Evolutionary conservation across 2,329 filamentous ascomycete genomes (phyloP).

Genomic region (Fusarium napiforme): DNA sequence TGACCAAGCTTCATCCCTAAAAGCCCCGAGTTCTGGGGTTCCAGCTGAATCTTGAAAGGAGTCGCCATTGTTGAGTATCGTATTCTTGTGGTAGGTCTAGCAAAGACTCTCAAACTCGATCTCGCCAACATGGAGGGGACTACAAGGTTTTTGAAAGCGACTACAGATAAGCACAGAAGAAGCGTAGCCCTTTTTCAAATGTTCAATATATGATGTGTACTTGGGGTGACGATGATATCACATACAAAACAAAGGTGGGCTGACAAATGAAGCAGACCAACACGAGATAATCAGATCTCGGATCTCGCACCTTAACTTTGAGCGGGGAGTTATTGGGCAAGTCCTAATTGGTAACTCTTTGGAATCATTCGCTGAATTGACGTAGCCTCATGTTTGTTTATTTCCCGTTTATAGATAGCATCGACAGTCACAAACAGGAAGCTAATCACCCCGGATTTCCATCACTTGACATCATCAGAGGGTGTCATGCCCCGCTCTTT

Average conservation of each 20-base stretch:
- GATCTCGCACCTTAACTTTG: constrained; percentile 3
- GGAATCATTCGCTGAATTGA: constrained; percentile 9
- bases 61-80: constrained; percentile 55
- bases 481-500: constrained; percentile 13
- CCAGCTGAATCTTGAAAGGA: constrained; percentile 60
- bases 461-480: constrained; percentile 32
- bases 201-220: neutral
- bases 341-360: neutral
- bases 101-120: constrained; percentile 21
- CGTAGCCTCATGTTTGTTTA: neutral
- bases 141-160: neutral
- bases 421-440: neutral
- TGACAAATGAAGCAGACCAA: constrained; percentile 21
- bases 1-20: constrained; percentile 60
- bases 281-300: neutral
- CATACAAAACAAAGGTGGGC: constrained; percentile 5
- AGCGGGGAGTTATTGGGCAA: neutral
- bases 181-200: neutral
- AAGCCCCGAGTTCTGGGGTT: constrained; percentile 61
- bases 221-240: constrained; percentile 18
- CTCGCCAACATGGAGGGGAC: constrained; percentile 26
- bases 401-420: neutral
- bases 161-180: neutral
- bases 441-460: constrained; percentile 36
- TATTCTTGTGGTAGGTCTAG: constrained; percentile 8